Evolutionary conservation across 2,329 filamentous ascomycete species (phyloP).

Genomic region (Cladorrhinum sp.): DNA sequence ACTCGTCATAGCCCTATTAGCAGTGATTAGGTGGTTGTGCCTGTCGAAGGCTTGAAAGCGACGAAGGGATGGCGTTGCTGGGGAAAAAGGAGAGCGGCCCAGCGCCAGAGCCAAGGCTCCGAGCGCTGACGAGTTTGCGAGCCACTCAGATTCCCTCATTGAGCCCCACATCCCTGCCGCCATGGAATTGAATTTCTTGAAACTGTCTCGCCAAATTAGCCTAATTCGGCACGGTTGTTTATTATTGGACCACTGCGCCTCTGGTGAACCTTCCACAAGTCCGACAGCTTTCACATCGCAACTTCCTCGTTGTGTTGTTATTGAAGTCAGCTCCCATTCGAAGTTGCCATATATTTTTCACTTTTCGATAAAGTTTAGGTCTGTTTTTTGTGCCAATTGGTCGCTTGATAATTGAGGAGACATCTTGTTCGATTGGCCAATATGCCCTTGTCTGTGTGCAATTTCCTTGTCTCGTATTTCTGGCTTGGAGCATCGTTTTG

Average conservation of each 20-base stretch:
- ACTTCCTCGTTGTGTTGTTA: background rate
- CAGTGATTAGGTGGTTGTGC: slow-evolving; percentile 20
- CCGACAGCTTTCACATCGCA: background rate
- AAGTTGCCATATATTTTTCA: background rate
- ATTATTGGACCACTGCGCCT: slow-evolving; percentile 15
- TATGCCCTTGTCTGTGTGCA: background rate
- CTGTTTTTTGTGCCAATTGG: background rate
- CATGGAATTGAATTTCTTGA: slow-evolving; percentile 8
- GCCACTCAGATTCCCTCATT: slow-evolving; percentile 2
- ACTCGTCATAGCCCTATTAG: slow-evolving; percentile 6
- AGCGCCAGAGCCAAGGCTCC: background rate
- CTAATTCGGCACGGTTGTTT: slow-evolving; percentile 18
- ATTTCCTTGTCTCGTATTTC: background rate
- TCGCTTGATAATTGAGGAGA: background rate
- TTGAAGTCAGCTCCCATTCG: background rate
- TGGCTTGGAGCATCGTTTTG: background rate
- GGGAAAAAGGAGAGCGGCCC: slow-evolving; percentile 26
- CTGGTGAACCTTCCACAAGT: background rate
- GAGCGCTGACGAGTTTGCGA: background rate
- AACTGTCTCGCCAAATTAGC: slow-evolving; percentile 27
- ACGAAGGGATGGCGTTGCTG: slow-evolving; percentile 24
- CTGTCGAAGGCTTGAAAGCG: slow-evolving; percentile 15
- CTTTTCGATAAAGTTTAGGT: background rate
- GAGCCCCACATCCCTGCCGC: background rate
- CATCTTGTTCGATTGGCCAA: background rate